Evolutionary conservation across 208 protist genomes (phyloP).

Genomic region (Leishmania braziliensis): DNA sequence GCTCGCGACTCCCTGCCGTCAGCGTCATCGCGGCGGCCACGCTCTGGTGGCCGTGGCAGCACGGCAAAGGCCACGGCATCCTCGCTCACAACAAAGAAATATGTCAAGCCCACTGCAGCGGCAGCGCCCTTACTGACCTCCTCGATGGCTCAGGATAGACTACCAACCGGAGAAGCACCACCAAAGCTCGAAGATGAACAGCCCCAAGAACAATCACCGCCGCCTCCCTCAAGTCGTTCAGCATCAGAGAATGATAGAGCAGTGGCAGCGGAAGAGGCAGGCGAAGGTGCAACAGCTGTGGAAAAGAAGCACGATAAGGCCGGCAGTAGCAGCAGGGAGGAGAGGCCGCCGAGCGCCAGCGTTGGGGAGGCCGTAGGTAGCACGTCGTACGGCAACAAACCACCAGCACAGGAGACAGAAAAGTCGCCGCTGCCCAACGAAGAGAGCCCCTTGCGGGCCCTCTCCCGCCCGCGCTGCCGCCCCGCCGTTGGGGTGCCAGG

Average conservation of each 20-base stretch:
- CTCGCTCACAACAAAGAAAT: not conserved
- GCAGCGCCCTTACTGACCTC: too few species aligned
- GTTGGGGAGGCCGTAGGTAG: not conserved
- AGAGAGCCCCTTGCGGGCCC: conserved; percentile 4
- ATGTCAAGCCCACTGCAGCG: not conserved
- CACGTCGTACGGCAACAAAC: not conserved
- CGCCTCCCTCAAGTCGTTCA: not conserved
- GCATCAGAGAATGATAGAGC: not conserved
- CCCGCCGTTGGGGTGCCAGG: conserved; percentile 34
- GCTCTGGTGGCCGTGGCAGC: not conserved
- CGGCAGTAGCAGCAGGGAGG: not conserved
- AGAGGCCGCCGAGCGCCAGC: not conserved
- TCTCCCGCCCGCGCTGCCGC: conserved; percentile 23
- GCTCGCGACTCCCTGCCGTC: conserved; percentile 21
- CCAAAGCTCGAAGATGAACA: not conserved
- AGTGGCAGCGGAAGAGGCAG: not conserved
- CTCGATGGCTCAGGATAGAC: not conserved
- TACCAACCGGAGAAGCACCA: not conserved
- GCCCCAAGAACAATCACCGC: not conserved
- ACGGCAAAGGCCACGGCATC: not conserved
- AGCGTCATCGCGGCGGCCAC: not conserved
- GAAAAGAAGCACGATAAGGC: not conserved
- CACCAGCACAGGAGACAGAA: not conserved
- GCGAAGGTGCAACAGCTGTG: not conserved
- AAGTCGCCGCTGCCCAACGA: not conserved